Base-by-base conservation (phyloP, 2,329 filamentous ascomycete genomes). In the Epichloe gansuensis region DNA sequence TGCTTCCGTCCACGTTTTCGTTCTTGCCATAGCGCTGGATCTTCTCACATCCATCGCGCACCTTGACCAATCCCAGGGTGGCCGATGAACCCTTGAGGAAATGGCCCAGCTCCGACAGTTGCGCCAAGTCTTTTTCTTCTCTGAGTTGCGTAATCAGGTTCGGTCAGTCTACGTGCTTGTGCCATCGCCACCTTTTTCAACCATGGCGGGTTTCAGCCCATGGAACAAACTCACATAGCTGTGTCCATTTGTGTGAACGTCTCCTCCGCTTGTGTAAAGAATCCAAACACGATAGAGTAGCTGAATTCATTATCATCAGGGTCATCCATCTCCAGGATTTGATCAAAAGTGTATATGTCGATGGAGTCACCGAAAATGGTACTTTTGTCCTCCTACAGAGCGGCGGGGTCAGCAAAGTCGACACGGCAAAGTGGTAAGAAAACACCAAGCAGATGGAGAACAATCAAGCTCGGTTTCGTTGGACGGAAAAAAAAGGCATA, bases 241-340 rank as follows among this genome's bases (percentile, higher is more conserved):
- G 71, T 67, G 64, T 96, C 82, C 84, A 98, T 96, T 60, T 89
- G 81, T 17, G 71, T 71, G 67, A 97, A 96, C 0, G 91, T 97
- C 59, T 80, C 77, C 59, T 89, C 80, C 39, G 89, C 91, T 71
- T 98, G 93, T 17, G 89, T 83, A 60, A 97, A 95, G 74, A 95
- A 98, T 55, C 89, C 88, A 64, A 82, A 85, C 47, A 97, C 90
- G 58, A 98, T 90, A 55, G 85, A 84, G 61, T 76, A 80, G 71
- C 87, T 94, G 75, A 97, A 97, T 47, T 95, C 89, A 60, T 83
- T 78, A 57, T 91, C 86, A 11, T 83, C 80, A 57, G 87, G 86
- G 57, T 97, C 93, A 67, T 98, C 93, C 91, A 98, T 96, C 70
- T 97, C 93, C 56, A 97, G 80, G 66, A 98, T 97, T 74, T 97